These are phyloP conservation scores for Cercophora scortea DNA, from an alignment of 495 filamentous ascomycete species.

Conservation along the genomic window DNA sequence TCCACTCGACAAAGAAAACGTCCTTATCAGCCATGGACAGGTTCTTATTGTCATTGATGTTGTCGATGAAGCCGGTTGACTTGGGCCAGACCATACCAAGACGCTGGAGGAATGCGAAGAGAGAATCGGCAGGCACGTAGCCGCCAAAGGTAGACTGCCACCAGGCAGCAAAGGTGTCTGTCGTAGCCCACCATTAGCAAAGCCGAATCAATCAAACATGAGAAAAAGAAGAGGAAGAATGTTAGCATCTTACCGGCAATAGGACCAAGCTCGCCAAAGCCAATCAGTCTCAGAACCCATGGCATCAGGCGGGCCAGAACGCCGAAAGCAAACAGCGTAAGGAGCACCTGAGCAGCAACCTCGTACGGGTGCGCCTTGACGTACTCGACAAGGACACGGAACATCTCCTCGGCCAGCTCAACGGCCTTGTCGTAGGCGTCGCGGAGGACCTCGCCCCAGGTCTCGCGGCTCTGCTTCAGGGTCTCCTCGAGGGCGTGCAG, in stretches of 20 bases:
- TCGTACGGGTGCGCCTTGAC: constrained; percentile 11
- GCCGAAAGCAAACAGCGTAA: constrained; percentile 41
- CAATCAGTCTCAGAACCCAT: constrained; percentile 37
- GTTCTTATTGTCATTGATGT: too few species aligned
- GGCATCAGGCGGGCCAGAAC: constrained; percentile 38
- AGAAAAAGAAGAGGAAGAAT: neutral
- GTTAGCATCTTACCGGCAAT: constrained; percentile 11
- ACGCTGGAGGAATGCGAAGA: constrained; percentile 47
- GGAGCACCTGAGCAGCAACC: constrained; percentile 7
- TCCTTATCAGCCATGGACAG: too few species aligned
- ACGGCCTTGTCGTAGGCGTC: constrained; percentile 7
- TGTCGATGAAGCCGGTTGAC: too few species aligned
- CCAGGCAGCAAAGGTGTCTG: constrained; percentile 12
- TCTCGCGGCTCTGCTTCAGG: neutral
- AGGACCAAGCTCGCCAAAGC: constrained; percentile 42
- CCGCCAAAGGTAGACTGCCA: constrained; percentile 22
- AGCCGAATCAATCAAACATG: neutral
- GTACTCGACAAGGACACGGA: constrained; percentile 6
- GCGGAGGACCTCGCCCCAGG: constrained; percentile 10
- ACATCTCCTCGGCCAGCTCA: neutral
- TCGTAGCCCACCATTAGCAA: neutral
- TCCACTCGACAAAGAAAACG: too few species aligned
- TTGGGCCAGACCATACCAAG: constrained; percentile 34
- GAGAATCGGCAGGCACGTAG: constrained; percentile 35
- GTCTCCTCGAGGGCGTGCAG: constrained; percentile 4